A percentile compares a stretch with the other conserved stretches of the same genome.
Evolutionary conservation across 2,329 filamentous ascomycete species (phyloP).

Genomic region (Myriosclerotinia duriaeana): DNA sequence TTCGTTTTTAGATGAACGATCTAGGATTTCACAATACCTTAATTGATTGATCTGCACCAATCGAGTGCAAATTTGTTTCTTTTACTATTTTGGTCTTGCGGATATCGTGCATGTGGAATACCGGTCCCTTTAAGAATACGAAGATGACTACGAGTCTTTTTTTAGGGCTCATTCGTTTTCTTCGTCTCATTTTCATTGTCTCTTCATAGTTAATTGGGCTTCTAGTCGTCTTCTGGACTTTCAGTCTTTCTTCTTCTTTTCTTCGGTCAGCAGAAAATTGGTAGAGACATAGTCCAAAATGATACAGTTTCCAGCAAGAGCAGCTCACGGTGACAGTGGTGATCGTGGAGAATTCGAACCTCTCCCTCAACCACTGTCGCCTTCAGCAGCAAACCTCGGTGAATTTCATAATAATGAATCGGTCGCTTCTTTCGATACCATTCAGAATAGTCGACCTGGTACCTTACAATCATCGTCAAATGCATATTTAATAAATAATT

Average conservation of each 20-base stretch:
- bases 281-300: constrained; percentile 4
- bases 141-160: not conserved
- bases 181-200: constrained; percentile 1
- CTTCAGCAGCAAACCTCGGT: not conserved
- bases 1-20: not conserved
- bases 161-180: constrained; percentile 11
- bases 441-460: not conserved
- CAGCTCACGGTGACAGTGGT: constrained; percentile 5
- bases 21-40: not conserved
- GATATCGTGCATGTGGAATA: constrained; percentile 11
- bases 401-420: constrained; percentile 14
- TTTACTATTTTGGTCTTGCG: constrained; percentile 15
- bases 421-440: constrained; percentile 8
- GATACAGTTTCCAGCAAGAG: constrained; percentile 20
- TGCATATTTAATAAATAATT: constrained; percentile 15
- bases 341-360: constrained; percentile 20
- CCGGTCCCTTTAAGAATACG: constrained; percentile 21
- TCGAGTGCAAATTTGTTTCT: not conserved
- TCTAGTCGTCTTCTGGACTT: not conserved
- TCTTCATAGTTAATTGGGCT: constrained; percentile 3
- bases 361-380: constrained; percentile 12
- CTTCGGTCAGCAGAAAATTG: not conserved
- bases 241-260: not conserved
- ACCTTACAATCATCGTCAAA: constrained; percentile 14
- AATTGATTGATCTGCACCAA: not conserved